phyloP scores from a whole-genome alignment of 208 protist species.

The Acanthamoeba triangularis region DNA sequence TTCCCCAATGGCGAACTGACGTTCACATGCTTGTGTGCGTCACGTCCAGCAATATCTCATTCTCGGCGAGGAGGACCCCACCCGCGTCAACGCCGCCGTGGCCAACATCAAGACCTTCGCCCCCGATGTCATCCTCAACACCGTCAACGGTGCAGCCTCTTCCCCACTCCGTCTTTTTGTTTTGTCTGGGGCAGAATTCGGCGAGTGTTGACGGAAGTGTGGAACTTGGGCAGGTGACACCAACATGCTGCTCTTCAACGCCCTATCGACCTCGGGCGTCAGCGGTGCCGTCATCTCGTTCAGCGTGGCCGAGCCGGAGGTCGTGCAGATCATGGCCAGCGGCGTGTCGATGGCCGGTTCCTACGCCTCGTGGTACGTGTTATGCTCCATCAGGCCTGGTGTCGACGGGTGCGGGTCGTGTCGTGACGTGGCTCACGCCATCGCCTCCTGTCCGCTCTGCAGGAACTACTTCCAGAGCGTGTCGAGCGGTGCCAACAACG shows the following conservation, averaged over 20 bases:
- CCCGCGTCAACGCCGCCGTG: neutral
- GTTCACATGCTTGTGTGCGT: neutral
- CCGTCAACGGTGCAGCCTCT: constrained; percentile 24
- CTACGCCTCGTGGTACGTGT: neutral
- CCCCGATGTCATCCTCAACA: constrained; percentile 68
- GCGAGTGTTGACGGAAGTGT: too few relatives aligned
- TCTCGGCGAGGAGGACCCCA: constrained; percentile 17
- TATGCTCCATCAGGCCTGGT: neutral
- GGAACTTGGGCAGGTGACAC: constrained; percentile 16
- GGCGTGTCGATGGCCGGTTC: constrained; percentile 19
- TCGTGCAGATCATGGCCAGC: neutral
- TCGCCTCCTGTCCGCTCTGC: neutral
- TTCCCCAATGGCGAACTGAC: too few relatives aligned
- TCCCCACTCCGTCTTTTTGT: neutral
- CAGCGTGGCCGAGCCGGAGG: constrained; percentile 57
- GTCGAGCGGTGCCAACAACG: neutral
- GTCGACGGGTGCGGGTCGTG: neutral
- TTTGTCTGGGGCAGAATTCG: too few relatives aligned
- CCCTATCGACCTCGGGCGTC: neutral
- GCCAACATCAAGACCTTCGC: neutral
- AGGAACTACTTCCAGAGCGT: constrained; percentile 72
- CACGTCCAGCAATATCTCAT: neutral
- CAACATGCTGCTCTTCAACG: constrained; percentile 56
- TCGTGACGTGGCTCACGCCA: neutral
- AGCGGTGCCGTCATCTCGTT: constrained; percentile 5